A percentile compares a stretch with the other conserved stretches of the same genome.
Conservation (phyloP, 805 yeast species). For the Yamadazyma takamatsuzukensis region DNA sequence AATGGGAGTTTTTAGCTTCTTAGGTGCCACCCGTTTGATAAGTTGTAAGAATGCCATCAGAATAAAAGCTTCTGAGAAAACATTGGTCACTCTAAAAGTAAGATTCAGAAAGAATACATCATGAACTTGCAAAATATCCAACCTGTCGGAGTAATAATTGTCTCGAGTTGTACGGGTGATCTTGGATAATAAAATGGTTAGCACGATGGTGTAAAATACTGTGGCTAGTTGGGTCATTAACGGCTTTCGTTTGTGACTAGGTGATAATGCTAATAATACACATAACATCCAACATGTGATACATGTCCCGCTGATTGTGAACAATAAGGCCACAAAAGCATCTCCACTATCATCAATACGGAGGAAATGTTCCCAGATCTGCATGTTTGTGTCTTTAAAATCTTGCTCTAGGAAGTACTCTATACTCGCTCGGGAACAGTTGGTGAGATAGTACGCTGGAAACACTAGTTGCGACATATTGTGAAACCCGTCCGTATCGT, state of each 20-base stretch:
- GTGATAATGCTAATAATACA: constrained; percentile 50
- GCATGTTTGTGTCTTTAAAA: constrained; percentile 1
- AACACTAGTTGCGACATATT: too few relatives aligned
- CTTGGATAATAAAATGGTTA: constrained; percentile 48
- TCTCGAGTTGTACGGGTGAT: constrained; percentile 42
- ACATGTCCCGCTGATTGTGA: constrained; percentile 52
- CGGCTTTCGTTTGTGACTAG: constrained; percentile 51
- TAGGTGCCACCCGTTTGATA: constrained; percentile 24
- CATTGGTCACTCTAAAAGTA: constrained; percentile 34
- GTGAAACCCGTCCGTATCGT: constrained; percentile 16
- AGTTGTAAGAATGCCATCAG: constrained; percentile 57
- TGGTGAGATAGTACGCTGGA: constrained; percentile 47
- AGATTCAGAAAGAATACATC: constrained; percentile 32
- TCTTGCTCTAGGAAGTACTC: constrained; percentile 3
- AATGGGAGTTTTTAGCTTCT: constrained; percentile 3
- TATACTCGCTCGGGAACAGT: constrained; percentile 29
- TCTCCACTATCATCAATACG: constrained; percentile 37
- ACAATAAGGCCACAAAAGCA: constrained; percentile 43
- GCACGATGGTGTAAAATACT: constrained; percentile 50
- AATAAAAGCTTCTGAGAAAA: constrained; percentile 42
- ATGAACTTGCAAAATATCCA: constrained; percentile 47
- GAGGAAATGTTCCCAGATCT: neutral
- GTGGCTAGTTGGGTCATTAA: constrained; percentile 54
- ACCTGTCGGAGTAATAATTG: constrained; percentile 52
- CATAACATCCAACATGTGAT: constrained; percentile 71